Evolutionary conservation across 1,284 basidiomycete genomes (phyloP).

Genomic region (Sphaerobolus stellatus): DNA sequence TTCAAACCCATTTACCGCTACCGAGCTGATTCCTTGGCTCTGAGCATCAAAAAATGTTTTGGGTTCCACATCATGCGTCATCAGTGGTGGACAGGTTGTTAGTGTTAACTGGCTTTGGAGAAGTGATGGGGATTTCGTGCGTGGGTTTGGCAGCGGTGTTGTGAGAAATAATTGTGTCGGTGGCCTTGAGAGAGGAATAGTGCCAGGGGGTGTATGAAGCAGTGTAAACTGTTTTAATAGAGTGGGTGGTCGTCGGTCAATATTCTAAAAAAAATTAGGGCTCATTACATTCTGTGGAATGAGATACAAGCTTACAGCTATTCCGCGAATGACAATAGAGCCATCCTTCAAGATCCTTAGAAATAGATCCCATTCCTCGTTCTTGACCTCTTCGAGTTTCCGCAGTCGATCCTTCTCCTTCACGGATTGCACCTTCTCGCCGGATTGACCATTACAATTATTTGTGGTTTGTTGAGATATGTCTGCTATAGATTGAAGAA

Average conservation of each 20-base stretch:
- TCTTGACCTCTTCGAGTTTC: conserved; percentile 56
- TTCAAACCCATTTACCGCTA: conserved; percentile 22
- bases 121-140: conserved; percentile 39
- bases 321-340: conserved; percentile 66
- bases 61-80: conserved; percentile 55
- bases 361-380: conserved; percentile 79
- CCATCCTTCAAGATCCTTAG: conserved; percentile 72
- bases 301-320: conserved; percentile 55
- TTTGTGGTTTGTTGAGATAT: conserved; percentile 28
- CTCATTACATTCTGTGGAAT: conserved; percentile 1
- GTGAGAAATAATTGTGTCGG: conserved; percentile 29
- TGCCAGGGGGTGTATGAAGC: conserved; percentile 55
- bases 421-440: conserved; percentile 28
- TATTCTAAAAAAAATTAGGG: conserved; percentile 51
- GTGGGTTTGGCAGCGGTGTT: conserved; percentile 53
- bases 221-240: conserved; percentile 75
- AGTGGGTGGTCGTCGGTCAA: conserved; percentile 87
- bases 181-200: conserved; percentile 33
- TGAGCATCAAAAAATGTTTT: conserved; percentile 61
- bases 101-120: conserved; percentile 48
- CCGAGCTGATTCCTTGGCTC: conserved; percentile 46
- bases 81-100: conserved; percentile 58
- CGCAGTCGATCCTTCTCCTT: conserved; percentile 44
- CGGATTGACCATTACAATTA: conserved; percentile 8
- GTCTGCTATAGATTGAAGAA: conserved; percentile 48